A percentile compares a stretch with the other conserved stretches of the same genome.
Conservation (phyloP, 177 flowering plant species). For the Tripterygium wilfordii region DNA sequence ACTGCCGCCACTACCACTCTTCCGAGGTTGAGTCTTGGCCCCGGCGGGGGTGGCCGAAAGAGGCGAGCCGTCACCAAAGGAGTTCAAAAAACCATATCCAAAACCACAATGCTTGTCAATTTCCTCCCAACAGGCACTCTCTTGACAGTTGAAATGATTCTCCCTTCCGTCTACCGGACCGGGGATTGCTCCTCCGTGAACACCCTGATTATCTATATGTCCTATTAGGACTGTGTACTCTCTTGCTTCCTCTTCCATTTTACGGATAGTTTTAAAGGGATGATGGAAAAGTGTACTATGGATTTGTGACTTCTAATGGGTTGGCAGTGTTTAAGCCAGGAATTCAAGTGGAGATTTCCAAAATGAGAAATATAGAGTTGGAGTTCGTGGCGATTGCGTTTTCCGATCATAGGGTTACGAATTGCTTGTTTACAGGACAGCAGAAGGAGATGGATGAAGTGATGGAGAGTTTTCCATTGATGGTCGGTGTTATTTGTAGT, state of each 20-base stretch:
- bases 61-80: constrained; percentile 53
- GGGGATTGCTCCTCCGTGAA: constrained; percentile 58
- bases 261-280: constrained; percentile 75
- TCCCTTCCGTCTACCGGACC: constrained; percentile 58
- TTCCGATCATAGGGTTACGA: constrained; percentile 67
- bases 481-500: constrained; percentile 84
- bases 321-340: constrained; percentile 70
- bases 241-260: constrained; percentile 97
- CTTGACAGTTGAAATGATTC: constrained; percentile 82
- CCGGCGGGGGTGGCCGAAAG: constrained; percentile 20
- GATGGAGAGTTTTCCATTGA: constrained; percentile 85
- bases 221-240: constrained; percentile 56
- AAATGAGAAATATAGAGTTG: constrained; percentile 47
- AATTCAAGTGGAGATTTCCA: constrained; percentile 45
- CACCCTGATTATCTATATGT: constrained; percentile 47
- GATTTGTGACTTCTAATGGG: constrained; percentile 73
- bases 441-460: constrained; percentile 71
- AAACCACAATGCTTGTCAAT: constrained; percentile 80
- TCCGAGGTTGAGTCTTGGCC: not conserved
- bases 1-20: not conserved
- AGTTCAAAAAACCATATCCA: constrained; percentile 72
- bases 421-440: constrained; percentile 64
- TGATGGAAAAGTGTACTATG: constrained; percentile 73
- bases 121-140: constrained; percentile 97
- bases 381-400: constrained; percentile 72